Percentiles rank a stretch among this genome's conserved stretches.
phyloP scores from a whole-genome alignment of 306 rosid species.

The Citrullus mucosospermus region DNA sequence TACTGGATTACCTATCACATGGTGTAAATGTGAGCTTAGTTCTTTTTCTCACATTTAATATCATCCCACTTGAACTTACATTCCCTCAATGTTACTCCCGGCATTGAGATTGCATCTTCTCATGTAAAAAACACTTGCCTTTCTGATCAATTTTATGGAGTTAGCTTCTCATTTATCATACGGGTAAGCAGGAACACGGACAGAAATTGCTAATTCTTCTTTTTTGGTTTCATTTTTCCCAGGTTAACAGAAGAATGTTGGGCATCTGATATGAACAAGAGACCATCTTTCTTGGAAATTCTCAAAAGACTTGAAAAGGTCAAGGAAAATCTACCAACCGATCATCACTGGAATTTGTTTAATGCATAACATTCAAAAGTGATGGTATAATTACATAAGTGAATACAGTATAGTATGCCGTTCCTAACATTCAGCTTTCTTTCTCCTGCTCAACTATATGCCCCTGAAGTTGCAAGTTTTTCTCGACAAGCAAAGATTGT shows the following conservation, averaged over 20 bases:
- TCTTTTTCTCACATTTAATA: background rate
- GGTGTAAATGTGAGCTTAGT: too few species aligned
- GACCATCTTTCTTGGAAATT: constrained; percentile 79
- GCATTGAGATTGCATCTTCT: background rate
- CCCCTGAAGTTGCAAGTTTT: background rate
- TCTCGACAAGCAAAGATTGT: background rate
- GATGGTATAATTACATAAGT: background rate
- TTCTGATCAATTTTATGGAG: background rate
- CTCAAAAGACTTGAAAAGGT: constrained; percentile 68
- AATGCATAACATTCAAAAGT: constrained; percentile 17
- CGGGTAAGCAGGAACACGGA: background rate
- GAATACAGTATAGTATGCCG: background rate
- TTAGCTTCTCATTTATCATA: background rate
- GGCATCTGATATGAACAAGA: constrained; percentile 53
- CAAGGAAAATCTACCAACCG: constrained; percentile 53
- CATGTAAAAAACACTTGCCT: background rate
- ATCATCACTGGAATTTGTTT: constrained; percentile 67
- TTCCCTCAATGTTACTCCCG: background rate
- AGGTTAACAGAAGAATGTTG: constrained; percentile 76
- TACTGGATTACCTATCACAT: too few species aligned
- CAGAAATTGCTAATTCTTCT: background rate
- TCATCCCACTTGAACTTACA: background rate
- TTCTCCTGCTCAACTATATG: background rate
- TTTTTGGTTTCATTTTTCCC: constrained; percentile 7
- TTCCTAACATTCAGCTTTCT: constrained; percentile 2